phyloP scores from a whole-genome alignment of 2,329 filamentous ascomycete species.

The Colletotrichum lindemuthianum region DNA sequence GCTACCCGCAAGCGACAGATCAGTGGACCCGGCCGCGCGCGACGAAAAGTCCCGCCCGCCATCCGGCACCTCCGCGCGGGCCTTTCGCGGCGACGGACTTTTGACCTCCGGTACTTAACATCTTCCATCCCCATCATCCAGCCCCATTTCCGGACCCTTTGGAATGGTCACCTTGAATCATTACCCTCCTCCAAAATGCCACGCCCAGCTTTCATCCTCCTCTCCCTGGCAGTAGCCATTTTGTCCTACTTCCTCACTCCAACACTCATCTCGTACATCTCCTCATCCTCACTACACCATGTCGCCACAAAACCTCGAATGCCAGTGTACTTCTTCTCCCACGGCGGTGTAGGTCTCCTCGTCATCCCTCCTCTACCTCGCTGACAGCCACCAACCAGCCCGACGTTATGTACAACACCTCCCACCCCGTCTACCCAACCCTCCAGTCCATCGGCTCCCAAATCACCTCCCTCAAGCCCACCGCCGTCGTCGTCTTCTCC shows the following conservation, averaged over 20 bases:
- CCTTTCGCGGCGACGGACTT: neutral
- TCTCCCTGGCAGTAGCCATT: conserved; percentile 5
- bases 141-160: too few species aligned
- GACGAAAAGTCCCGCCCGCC: conserved; percentile 21
- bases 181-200: neutral
- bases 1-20: neutral
- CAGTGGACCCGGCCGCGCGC: conserved; percentile 32
- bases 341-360: conserved; percentile 55
- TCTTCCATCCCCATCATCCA: too few species aligned
- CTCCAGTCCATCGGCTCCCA: conserved; percentile 74
- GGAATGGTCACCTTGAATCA: too few species aligned
- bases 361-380: neutral
- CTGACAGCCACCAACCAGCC: conserved; percentile 53
- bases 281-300: neutral
- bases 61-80: conserved; percentile 12
- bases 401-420: conserved; percentile 73
- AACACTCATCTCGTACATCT: neutral
- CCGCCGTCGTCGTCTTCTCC: conserved; percentile 79
- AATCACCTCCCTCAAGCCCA: conserved; percentile 77
- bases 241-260: conserved; percentile 19
- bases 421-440: conserved; percentile 73
- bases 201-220: conserved; percentile 16
- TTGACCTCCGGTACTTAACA: too few species aligned
- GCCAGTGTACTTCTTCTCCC: conserved; percentile 61
- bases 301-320: conserved; percentile 32